These are phyloP conservation scores for Sporothrix schenckii DNA, from an alignment of 2,329 filamentous ascomycete species.

Conservation along the genomic window DNA sequence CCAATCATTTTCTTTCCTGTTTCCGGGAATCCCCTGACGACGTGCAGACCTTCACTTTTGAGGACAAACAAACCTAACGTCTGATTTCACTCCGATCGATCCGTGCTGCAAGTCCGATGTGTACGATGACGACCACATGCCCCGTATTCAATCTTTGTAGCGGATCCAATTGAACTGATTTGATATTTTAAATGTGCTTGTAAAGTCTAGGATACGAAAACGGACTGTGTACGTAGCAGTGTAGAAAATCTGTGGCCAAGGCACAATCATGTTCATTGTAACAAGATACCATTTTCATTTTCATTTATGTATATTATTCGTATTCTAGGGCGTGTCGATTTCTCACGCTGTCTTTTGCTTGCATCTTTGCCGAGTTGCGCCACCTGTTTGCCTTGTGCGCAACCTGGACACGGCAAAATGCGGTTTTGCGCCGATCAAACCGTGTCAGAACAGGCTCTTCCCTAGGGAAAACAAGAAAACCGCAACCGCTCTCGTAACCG, in stretches of 20 bases:
- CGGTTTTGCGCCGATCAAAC: slow-evolving; percentile 24
- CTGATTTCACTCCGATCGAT: not conserved
- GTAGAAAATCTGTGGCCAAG: not conserved
- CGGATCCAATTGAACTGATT: not conserved
- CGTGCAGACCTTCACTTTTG: too few species aligned
- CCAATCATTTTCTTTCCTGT: not conserved
- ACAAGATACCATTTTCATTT: not conserved
- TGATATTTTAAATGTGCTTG: not conserved
- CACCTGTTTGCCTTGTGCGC: not conserved
- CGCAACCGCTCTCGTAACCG: not conserved
- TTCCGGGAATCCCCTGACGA: not conserved
- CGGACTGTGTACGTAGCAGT: too few species aligned
- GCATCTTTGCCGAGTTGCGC: not conserved
- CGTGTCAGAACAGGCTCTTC: not conserved
- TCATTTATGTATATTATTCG: not conserved
- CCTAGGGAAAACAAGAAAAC: not conserved
- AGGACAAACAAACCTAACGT: not conserved
- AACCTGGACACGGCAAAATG: slow-evolving; percentile 25
- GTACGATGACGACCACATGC: not conserved
- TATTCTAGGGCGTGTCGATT: too few species aligned
- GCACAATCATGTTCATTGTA: not conserved
- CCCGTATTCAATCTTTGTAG: not conserved
- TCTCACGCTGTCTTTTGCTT: not conserved
- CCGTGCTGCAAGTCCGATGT: not conserved
- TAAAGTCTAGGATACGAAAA: not conserved